Evolutionary conservation across 495 filamentous ascomycete genomes (phyloP).

Genomic region (Penicillium antarcticum): DNA sequence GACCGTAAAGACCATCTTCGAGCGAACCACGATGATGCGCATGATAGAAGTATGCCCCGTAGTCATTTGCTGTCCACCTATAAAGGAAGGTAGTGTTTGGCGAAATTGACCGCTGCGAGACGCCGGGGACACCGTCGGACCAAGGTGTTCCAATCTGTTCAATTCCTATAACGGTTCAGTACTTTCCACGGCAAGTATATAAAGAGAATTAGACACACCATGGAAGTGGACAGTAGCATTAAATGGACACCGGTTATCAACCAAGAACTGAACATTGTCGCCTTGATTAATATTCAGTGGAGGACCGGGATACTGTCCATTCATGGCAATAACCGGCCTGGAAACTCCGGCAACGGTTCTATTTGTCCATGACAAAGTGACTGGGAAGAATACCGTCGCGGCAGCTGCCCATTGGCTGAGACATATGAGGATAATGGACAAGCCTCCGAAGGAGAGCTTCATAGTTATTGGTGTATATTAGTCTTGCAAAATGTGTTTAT

Average conservation of each 20-base stretch:
- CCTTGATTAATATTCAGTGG: conserved; percentile 57
- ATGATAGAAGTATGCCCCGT: conserved; percentile 45
- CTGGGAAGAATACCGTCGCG: conserved; percentile 27
- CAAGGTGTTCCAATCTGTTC: conserved; percentile 43
- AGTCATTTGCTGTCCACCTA: conserved; percentile 36
- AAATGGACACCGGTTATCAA: conserved; percentile 53
- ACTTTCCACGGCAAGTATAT: not conserved
- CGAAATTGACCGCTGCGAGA: conserved; percentile 43
- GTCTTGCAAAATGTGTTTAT: not conserved
- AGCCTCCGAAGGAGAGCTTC: conserved; percentile 2
- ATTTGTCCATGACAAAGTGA: conserved; percentile 31
- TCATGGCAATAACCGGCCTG: conserved; percentile 55
- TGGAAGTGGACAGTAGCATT: conserved; percentile 54
- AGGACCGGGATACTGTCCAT: conserved; percentile 60
- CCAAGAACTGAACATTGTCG: conserved; percentile 57
- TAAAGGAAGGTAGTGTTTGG: conserved; percentile 46
- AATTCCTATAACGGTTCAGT: conserved; percentile 18
- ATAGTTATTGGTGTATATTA: conserved; percentile 1
- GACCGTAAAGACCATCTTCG: conserved; percentile 54
- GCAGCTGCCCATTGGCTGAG: conserved; percentile 14
- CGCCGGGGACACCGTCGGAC: conserved; percentile 54
- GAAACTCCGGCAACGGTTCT: conserved; percentile 25
- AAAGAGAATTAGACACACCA: conserved; percentile 21
- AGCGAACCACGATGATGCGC: conserved; percentile 49
- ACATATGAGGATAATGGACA: conserved; percentile 9